phyloP scores from a whole-genome alignment of 805 yeast genomes.

The Kurtzmaniella fragi region DNA sequence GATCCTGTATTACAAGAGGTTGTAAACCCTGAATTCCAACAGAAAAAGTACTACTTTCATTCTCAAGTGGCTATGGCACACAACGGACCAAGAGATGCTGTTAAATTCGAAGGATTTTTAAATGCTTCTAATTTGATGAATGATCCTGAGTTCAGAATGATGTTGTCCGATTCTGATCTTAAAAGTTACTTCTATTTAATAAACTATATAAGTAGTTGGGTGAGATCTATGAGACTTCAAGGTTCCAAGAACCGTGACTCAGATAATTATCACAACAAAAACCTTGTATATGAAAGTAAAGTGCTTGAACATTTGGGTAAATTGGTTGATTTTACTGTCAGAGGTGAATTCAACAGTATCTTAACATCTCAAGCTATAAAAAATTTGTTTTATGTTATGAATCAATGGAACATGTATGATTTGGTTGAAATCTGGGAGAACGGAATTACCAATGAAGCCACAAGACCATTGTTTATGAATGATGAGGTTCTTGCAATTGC shows the following conservation, averaged over 20 bases:
- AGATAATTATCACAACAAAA: slow-evolving; percentile 24
- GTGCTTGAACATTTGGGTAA: slow-evolving; percentile 29
- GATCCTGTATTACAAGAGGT: slow-evolving; percentile 20
- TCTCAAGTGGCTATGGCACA: slow-evolving; percentile 21
- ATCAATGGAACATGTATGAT: slow-evolving; percentile 57
- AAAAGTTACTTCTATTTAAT: slow-evolving; percentile 16
- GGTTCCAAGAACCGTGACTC: slow-evolving; percentile 31
- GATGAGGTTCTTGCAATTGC: slow-evolving; percentile 66
- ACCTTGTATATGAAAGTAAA: slow-evolving; percentile 23
- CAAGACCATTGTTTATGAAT: slow-evolving; percentile 45
- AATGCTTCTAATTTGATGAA: slow-evolving; percentile 14
- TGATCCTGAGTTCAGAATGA: slow-evolving; percentile 15
- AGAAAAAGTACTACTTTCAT: slow-evolving; percentile 22
- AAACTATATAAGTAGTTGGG: slow-evolving; percentile 20
- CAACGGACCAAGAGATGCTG: slow-evolving; percentile 8
- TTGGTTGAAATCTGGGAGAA: slow-evolving; percentile 68
- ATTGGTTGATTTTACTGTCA: slow-evolving; percentile 22
- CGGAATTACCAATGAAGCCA: slow-evolving; percentile 43
- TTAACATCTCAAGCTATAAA: slow-evolving; percentile 19
- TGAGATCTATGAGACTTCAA: slow-evolving; percentile 29
- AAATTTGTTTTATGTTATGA: slow-evolving; percentile 28
- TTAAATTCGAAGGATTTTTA: slow-evolving; percentile 9
- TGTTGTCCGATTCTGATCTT: slow-evolving; percentile 17
- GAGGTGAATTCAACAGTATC: slow-evolving; percentile 23
- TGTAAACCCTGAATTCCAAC: slow-evolving; percentile 13